Percentiles rank a stretch among this genome's conserved stretches.
Evolutionary conservation across 345 rosid genomes (phyloP).

Genomic region (Tarenaya hassleriana): DNA sequence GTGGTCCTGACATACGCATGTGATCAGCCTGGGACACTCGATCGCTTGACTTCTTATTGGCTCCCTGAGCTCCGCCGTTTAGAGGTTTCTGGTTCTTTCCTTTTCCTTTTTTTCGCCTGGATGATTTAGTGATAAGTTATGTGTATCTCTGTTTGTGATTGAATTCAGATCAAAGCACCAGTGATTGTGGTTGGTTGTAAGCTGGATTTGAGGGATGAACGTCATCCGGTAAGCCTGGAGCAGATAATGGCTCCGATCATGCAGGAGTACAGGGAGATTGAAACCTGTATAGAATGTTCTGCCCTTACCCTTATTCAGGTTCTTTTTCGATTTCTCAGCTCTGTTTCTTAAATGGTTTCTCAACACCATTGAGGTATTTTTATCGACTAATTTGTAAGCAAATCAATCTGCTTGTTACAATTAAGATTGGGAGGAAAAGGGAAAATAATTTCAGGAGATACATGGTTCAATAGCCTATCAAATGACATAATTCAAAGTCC

Average conservation of each 20-base stretch:
- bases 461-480: neutral
- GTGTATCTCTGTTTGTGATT: neutral
- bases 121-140: neutral
- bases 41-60: constrained; percentile 59
- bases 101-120: neutral
- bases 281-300: constrained; percentile 83
- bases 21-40: constrained; percentile 57
- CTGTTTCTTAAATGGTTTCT: neutral
- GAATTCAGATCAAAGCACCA: constrained; percentile 54
- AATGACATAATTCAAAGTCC: neutral
- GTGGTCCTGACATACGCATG: constrained; percentile 71
- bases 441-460: neutral
- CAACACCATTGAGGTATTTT: too few species aligned
- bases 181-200: constrained; percentile 86
- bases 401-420: too few species aligned
- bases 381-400: too few species aligned
- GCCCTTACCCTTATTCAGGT: constrained; percentile 74
- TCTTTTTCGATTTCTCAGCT: neutral
- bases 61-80: constrained; percentile 69
- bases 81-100: constrained; percentile 38
- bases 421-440: neutral
- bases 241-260: constrained; percentile 71
- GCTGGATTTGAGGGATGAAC: constrained; percentile 67
- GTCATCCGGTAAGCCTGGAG: constrained; percentile 45
- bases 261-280: constrained; percentile 74